A percentile compares a stretch with the other conserved stretches of the same genome.
These are phyloP conservation scores for Lactarius vividus DNA, from an alignment of 768 basidiomycete genomes.

Conservation along the genomic window DNA sequence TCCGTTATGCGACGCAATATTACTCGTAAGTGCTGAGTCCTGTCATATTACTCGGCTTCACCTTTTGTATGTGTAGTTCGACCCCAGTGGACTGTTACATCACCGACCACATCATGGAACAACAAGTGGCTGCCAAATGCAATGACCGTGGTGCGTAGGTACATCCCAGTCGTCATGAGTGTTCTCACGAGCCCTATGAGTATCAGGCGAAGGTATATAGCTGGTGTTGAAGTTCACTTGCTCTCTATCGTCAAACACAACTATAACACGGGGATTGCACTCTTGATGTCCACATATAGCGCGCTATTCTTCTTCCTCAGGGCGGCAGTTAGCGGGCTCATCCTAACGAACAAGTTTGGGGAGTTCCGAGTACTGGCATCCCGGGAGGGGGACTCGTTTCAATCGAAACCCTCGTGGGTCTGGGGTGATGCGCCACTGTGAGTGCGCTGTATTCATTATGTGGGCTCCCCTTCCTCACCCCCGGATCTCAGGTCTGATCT, in stretches of 20 bases:
- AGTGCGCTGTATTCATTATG: not conserved
- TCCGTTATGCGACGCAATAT: no score
- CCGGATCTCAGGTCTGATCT: constrained; percentile 13
- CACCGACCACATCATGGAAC: not conserved
- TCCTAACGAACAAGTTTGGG: constrained; percentile 22
- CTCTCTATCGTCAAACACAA: constrained; percentile 18
- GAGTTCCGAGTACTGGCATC: constrained; percentile 22
- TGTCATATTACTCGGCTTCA: no score
- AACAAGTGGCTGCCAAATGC: not conserved
- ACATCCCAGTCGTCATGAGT: not conserved
- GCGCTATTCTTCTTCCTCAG: constrained; percentile 24
- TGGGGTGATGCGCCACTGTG: constrained; percentile 26
- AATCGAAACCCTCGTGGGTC: constrained; percentile 6
- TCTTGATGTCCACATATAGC: constrained; percentile 24
- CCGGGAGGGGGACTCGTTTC: no score
- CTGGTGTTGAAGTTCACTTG: constrained; percentile 13
- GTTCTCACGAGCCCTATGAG: not conserved
- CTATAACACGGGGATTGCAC: constrained; percentile 3
- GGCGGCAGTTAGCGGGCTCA: constrained; percentile 21
- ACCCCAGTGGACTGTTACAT: not conserved
- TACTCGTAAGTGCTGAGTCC: no score
- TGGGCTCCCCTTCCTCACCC: not conserved
- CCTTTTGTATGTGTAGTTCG: no score
- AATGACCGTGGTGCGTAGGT: not conserved
- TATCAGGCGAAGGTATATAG: constrained; percentile 23